Base-by-base conservation (phyloP, 306 rosid genomes). In the Castanopsis chinensis region DNA sequence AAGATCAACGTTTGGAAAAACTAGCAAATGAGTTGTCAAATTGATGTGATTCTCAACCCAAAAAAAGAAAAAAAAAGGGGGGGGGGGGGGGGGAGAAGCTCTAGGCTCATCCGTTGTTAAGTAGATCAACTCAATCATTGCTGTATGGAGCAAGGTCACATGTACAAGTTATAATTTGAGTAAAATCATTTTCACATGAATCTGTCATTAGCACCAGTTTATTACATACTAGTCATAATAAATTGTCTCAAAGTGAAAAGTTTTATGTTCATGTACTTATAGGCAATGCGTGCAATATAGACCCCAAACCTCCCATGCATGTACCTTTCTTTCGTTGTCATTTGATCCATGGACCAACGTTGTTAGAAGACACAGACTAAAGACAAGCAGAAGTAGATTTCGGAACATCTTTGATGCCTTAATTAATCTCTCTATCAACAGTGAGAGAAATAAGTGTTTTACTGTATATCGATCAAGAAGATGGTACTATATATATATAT, bases 261-360 rank as follows among this genome's bases (percentile, higher is more conserved):
- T 45, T 45, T 45, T 45, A 12, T 9, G 13, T 45, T 9, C 12
- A 0, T 45, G 14, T 10, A 45, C 52, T 11, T 45, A 45, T 45
- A 2, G 52, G 13, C 6, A 1, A 63, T 28, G 11, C 20, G 17
- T 17, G 23, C 43, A 28, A 17, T 45, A 1, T 6, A 60, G 71
- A 56, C 3, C 53, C 12, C 27, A 67, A 77, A 37, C 52, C 12
- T 11, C 21, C 23, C 43, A 67, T 13, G 17, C 33, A 54, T 28
- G 41, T 87, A 92, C 93, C 97, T 84, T 86, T 85, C 94, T 90
- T 84, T 80, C 90, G 52, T 79, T 37, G 76, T 83, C 72, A 80
- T 69, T 43, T 79, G 85, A 76, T 76, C 80, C 93, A n/a, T 81
- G 86, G 77, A 84, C 78, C 23, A 53, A 53, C 23, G 68, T 25